A percentile compares a stretch with the other conserved stretches of the same genome.
Evolutionary conservation across 495 filamentous ascomycete genomes (phyloP).

Genomic region (Rusavskia elegans): DNA sequence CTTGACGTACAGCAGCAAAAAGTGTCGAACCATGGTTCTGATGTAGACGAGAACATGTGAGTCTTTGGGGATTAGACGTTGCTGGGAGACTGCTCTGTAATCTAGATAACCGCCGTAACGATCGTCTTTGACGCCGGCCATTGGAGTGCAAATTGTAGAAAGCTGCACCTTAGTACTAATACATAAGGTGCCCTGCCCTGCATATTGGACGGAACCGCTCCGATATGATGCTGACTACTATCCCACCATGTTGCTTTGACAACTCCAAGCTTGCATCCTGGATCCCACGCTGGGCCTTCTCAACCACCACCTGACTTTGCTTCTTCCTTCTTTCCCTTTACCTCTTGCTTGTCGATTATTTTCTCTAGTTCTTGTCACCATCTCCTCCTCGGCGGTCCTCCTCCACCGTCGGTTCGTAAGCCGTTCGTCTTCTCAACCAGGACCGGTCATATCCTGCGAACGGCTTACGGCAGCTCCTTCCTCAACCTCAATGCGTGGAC

Average conservation of each 20-base stretch:
- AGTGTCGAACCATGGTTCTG: background rate
- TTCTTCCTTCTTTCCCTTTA: conserved; percentile 14
- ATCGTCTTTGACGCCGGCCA: too few relatives aligned
- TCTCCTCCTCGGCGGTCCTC: conserved; percentile 9
- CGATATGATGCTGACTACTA: background rate
- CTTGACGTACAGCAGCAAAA: background rate
- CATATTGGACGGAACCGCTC: background rate
- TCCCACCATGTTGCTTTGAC: conserved; percentile 5
- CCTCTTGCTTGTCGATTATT: conserved; percentile 10
- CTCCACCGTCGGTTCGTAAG: conserved; percentile 7
- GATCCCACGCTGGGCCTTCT: background rate
- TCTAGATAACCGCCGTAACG: too few relatives aligned
- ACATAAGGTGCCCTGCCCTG: background rate
- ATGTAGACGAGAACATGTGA: background rate
- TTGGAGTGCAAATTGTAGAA: too few relatives aligned
- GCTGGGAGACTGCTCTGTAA: too few relatives aligned
- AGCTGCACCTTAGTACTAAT: too few relatives aligned
- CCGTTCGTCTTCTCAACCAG: background rate
- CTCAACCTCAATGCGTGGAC: background rate
- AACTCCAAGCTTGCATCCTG: background rate
- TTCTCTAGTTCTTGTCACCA: conserved; percentile 9
- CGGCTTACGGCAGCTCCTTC: background rate
- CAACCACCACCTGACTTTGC: background rate
- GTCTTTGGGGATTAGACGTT: too few relatives aligned
- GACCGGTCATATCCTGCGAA: conserved; percentile 1